Percentiles rank a stretch among this genome's conserved stretches.
Evolutionary conservation across 441 rosid genomes (phyloP).

Genomic region (Euphorbia celastroides): DNA sequence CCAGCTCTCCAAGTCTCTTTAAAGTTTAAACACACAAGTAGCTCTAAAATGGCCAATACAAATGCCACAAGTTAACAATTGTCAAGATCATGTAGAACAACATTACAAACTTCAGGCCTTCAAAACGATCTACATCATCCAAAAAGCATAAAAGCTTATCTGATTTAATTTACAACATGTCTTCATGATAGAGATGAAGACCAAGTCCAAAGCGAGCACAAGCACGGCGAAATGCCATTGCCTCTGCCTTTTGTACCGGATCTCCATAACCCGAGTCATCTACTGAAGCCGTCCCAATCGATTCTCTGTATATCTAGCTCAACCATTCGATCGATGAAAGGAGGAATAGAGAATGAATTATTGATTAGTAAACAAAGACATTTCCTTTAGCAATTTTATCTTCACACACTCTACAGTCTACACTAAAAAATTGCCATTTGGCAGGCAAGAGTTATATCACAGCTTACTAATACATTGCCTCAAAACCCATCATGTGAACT

Average conservation of each 20-base stretch:
- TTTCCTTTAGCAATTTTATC: background rate
- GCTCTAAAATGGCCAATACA: no score
- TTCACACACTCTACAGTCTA: no score
- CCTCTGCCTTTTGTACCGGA: conserved; percentile 81
- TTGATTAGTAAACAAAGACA: background rate
- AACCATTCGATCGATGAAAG: background rate
- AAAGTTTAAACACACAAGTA: no score
- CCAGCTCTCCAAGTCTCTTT: no score
- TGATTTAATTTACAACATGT: conserved; percentile 42
- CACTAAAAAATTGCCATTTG: background rate
- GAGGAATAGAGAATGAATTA: background rate
- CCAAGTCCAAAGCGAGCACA: conserved; percentile 87
- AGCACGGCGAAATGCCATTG: conserved; percentile 86
- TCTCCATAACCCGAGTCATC: conserved; percentile 58
- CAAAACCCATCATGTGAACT: background rate
- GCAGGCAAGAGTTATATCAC: background rate
- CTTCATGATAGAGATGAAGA: conserved; percentile 81
- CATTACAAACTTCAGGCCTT: no score
- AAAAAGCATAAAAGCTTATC: no score
- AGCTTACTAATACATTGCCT: no score
- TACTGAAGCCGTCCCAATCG: conserved; percentile 60
- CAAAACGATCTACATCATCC: no score
- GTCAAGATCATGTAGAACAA: no score
- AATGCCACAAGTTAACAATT: no score
- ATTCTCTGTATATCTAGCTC: conserved; percentile 51